Evolutionary conservation across 2,329 filamentous ascomycete genomes (phyloP).

Genomic region (Aspergillus sp.): DNA sequence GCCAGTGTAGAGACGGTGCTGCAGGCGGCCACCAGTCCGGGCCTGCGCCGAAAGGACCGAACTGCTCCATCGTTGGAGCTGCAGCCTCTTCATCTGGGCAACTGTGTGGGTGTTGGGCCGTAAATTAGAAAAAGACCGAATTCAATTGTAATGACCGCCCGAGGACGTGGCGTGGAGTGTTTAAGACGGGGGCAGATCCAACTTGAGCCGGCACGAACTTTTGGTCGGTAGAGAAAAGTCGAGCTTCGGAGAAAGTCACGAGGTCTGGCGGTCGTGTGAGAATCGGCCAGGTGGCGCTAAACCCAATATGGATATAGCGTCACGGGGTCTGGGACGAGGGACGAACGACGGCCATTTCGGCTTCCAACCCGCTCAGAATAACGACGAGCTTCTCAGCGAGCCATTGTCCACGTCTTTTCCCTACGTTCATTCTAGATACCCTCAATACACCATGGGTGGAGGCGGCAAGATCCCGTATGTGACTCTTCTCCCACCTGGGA

Average conservation of each 20-base stretch:
- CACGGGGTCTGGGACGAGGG: constrained; percentile 33
- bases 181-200: constrained; percentile 13
- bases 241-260: constrained; percentile 43
- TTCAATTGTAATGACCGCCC: neutral
- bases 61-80: constrained; percentile 56
- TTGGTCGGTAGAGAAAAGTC: constrained; percentile 38
- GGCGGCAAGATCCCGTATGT: constrained; percentile 74
- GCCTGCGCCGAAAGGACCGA: constrained; percentile 52
- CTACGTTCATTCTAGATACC: constrained; percentile 27
- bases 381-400: constrained; percentile 23
- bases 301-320: constrained; percentile 23
- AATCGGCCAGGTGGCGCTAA: constrained; percentile 30
- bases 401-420: constrained; percentile 25
- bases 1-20: constrained; percentile 38
- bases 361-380: constrained; percentile 28
- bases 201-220: constrained; percentile 22
- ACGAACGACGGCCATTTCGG: constrained; percentile 35
- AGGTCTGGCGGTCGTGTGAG: constrained; percentile 37
- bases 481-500: constrained; percentile 41
- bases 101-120: constrained; percentile 16
- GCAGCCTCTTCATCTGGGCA: constrained; percentile 53
- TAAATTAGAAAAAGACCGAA: neutral
- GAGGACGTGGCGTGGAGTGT: constrained; percentile 16
- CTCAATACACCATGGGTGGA: constrained; percentile 62
- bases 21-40: constrained; percentile 43